phyloP scores from a whole-genome alignment of 179 eudicot species.

The Heliamphora pulchella region DNA sequence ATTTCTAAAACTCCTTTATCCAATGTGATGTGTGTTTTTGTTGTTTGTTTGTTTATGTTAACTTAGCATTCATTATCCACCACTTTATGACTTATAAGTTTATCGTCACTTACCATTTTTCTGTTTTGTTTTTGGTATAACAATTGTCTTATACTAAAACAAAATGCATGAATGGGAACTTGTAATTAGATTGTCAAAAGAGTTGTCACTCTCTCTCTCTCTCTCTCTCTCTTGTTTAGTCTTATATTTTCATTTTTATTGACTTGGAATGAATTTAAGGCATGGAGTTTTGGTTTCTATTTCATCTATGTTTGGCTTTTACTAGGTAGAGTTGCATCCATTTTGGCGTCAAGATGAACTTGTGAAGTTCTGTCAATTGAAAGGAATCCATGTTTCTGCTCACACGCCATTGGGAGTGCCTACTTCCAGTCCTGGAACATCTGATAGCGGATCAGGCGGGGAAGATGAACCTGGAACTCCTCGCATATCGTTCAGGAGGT shows the following conservation, averaged over 20 bases:
- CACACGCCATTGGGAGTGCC: conserved; percentile 36
- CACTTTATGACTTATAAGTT: background rate
- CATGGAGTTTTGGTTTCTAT: background rate
- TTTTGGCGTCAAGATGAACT: conserved; percentile 38
- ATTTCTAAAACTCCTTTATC: background rate
- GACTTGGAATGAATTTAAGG: background rate
- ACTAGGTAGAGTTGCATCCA: conserved; percentile 35
- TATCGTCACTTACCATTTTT: background rate
- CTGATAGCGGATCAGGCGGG: conserved; percentile 31
- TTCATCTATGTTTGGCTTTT: conserved; percentile 10
- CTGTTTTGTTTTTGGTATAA: background rate
- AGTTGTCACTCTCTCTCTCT: background rate
- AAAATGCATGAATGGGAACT: background rate
- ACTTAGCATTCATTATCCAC: background rate
- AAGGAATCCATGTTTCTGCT: conserved; percentile 33
- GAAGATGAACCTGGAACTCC: conserved; percentile 41
- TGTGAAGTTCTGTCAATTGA: conserved; percentile 33
- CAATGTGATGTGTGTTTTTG: background rate
- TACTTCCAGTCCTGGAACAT: conserved; percentile 19
- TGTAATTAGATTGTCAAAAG: background rate
- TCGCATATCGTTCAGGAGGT: conserved; percentile 34
- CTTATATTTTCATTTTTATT: background rate
- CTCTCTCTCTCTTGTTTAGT: background rate
- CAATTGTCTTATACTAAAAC: background rate
- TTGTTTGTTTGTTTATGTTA: background rate